Conservation (phyloP, 257 asterid species). For the Solanum appendiculatum region DNA sequence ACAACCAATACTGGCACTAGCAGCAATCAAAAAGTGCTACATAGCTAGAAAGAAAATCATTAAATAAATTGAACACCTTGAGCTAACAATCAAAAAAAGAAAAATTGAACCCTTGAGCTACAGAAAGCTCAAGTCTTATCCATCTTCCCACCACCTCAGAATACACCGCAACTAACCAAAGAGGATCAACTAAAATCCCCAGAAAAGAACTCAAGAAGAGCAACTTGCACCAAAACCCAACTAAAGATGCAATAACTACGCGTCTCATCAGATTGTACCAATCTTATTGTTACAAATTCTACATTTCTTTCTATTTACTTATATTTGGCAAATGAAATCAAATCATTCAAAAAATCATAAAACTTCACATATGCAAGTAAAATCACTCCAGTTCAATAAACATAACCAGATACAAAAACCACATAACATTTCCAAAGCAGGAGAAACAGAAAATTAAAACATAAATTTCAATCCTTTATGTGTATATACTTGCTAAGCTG, state of each 20-base stretch:
- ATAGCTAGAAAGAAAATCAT: background rate
- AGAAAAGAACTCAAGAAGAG: background rate
- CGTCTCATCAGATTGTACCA: background rate
- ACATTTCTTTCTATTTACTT: background rate
- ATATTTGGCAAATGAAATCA: background rate
- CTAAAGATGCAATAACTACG: background rate
- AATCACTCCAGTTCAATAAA: background rate
- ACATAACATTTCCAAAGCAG: background rate
- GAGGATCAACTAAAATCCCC: background rate
- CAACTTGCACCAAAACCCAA: background rate
- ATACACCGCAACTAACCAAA: background rate
- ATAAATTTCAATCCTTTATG: background rate
- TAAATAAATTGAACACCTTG: background rate
- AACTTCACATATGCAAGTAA: background rate
- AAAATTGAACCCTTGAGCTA: background rate
- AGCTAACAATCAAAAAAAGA: background rate
- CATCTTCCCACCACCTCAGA: background rate
- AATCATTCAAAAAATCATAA: background rate
- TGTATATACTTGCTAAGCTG: background rate
- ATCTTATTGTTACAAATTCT: background rate
- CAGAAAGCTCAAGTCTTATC: background rate
- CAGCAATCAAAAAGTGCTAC: background rate
- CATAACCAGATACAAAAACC: background rate
- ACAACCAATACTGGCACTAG: background rate
- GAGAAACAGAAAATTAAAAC: background rate